Conservation (phyloP, 1,284 basidiomycete genomes). For the Sanguinoderma infundibulare region DNA sequence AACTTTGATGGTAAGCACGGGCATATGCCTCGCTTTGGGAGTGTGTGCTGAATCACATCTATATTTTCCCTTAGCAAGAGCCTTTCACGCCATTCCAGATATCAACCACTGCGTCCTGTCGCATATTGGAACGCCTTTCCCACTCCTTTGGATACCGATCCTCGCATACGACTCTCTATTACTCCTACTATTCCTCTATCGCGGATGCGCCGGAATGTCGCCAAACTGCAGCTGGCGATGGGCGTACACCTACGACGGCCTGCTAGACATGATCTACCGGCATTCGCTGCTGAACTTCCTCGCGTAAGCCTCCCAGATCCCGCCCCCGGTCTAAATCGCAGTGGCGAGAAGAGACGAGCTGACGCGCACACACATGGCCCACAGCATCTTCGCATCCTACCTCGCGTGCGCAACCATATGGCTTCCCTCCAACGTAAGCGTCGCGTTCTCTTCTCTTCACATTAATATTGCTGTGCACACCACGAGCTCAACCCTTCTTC, state of each 20-base stretch:
- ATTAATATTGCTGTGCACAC: background rate
- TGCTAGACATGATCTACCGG: slow-evolving; percentile 32
- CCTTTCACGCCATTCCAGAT: slow-evolving; percentile 15
- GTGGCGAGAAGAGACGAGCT: background rate
- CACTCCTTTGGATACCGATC: slow-evolving; percentile 32
- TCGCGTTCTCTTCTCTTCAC: background rate
- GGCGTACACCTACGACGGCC: slow-evolving; percentile 18
- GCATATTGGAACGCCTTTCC: slow-evolving; percentile 18
- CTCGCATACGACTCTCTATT: slow-evolving; percentile 27
- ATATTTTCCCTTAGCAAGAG: slow-evolving; percentile 14
- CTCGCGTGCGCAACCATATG: slow-evolving; percentile 31
- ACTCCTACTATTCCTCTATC: slow-evolving; percentile 29
- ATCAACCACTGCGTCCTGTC: slow-evolving; percentile 26
- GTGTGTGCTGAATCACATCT: no score
- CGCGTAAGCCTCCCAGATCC: slow-evolving; percentile 22
- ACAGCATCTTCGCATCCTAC: slow-evolving; percentile 31
- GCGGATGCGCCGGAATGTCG: slow-evolving; percentile 20
- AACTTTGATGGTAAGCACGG: slow-evolving; percentile 24
- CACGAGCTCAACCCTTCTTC: background rate
- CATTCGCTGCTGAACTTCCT: slow-evolving; percentile 34
- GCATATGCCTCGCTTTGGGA: no score
- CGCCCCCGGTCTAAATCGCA: no score
- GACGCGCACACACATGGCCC: background rate
- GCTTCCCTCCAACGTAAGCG: slow-evolving; percentile 26
- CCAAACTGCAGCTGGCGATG: slow-evolving; percentile 8